Evolutionary conservation across 208 protist genomes (phyloP).

Genomic region (Trypanosomatidae sp.): DNA sequence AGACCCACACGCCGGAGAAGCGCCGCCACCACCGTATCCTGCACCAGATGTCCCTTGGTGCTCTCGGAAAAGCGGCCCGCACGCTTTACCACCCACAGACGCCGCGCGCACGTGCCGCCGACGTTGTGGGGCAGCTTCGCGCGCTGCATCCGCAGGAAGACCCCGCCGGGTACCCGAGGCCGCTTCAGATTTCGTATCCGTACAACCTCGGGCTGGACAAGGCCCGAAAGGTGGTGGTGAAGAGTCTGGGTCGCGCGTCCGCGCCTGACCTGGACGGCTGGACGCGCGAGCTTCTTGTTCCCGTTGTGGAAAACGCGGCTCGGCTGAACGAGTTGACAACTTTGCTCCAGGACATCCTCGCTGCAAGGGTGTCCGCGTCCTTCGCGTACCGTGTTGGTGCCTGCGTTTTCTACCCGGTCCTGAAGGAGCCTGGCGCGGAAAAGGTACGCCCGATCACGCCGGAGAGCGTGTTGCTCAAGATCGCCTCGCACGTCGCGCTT

Average conservation of each 20-base stretch:
- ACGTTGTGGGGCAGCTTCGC: too few species aligned
- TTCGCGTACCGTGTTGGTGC: constrained; percentile 24
- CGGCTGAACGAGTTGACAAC: constrained; percentile 18
- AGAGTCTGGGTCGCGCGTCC: constrained; percentile 12
- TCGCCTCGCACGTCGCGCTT: constrained; percentile 26
- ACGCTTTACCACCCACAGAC: too few species aligned
- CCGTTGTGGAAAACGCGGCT: constrained; percentile 12
- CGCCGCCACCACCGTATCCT: too few species aligned
- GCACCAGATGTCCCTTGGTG: too few species aligned
- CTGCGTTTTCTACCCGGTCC: constrained; percentile 20
- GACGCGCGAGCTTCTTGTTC: constrained; percentile 27
- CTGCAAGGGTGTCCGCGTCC: constrained; percentile 9
- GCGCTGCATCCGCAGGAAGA: constrained; percentile 17
- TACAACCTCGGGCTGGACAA: constrained; percentile 6
- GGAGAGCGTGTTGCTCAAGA: constrained; percentile 26
- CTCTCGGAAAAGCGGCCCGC: too few species aligned
- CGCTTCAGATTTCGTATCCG: neutral
- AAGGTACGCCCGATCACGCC: constrained; percentile 38
- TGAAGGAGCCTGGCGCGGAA: constrained; percentile 10
- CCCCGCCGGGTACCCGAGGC: neutral
- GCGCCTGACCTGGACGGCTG: constrained; percentile 30
- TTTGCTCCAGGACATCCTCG: constrained; percentile 23
- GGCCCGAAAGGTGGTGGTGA: constrained; percentile 6
- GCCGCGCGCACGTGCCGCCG: too few species aligned
- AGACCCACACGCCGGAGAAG: too few species aligned